Percentiles rank a stretch among this genome's conserved stretches.
Conservation (phyloP, 1,284 basidiomycete genomes). For the Ceratobasidium sp. region DNA sequence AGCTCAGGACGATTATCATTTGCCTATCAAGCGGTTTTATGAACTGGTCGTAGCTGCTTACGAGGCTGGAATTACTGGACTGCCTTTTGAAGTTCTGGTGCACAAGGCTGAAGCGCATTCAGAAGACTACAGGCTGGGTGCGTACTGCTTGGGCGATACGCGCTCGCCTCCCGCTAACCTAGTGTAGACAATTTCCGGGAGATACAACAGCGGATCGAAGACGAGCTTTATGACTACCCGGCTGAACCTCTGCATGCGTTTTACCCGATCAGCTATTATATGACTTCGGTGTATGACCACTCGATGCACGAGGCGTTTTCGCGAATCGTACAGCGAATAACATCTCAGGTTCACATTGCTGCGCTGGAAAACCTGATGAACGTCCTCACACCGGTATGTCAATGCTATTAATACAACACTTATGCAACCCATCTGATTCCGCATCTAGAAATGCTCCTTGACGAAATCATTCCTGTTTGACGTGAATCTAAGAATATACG, state of each 20-base stretch:
- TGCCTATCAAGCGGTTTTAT: constrained; percentile 80
- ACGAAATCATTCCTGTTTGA: constrained; percentile 96
- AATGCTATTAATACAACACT: background rate
- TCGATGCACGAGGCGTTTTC: constrained; percentile 89
- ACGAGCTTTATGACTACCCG: constrained; percentile 72
- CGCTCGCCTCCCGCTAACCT: background rate
- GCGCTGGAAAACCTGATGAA: constrained; percentile 81
- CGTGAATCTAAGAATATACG: constrained; percentile 81
- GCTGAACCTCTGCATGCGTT: constrained; percentile 65
- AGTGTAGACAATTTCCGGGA: constrained; percentile 82
- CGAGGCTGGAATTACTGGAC: constrained; percentile 70
- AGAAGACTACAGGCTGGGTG: constrained; percentile 92
- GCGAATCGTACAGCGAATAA: constrained; percentile 70
- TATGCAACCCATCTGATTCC: background rate
- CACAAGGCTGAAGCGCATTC: constrained; percentile 95
- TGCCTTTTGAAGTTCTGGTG: constrained; percentile 92
- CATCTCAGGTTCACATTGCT: constrained; percentile 63
- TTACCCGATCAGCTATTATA: constrained; percentile 77
- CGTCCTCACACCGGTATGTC: constrained; percentile 76
- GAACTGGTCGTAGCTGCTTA: constrained; percentile 78
- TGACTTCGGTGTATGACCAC: constrained; percentile 90
- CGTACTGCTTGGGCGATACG: constrained; percentile 44
- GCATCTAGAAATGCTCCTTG: constrained; percentile 78
- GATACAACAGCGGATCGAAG: constrained; percentile 83
- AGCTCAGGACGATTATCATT: constrained; percentile 55